These are phyloP conservation scores for Colletotrichum tropicale DNA, from an alignment of 2,329 filamentous ascomycete species.

Conservation along the genomic window DNA sequence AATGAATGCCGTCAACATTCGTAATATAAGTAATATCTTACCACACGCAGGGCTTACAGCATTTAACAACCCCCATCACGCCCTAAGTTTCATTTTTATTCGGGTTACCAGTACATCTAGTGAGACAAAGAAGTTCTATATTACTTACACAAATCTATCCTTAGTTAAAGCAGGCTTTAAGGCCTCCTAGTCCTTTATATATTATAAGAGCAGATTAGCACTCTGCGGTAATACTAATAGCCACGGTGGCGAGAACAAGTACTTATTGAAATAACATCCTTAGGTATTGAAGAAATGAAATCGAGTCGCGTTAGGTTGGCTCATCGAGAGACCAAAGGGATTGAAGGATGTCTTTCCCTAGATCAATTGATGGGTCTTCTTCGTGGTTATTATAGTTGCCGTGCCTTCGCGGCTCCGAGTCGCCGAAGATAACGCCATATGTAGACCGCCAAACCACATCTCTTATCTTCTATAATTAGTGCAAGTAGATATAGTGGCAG, in stretches of 20 bases:
- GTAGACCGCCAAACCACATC: neutral
- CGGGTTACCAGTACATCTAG: neutral
- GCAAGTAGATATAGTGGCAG: fast-evolving
- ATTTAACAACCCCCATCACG: neutral
- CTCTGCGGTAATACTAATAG: neutral
- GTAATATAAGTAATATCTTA: neutral
- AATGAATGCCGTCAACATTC: neutral
- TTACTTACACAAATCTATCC: neutral
- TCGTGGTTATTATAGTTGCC: neutral
- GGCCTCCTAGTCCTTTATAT: neutral
- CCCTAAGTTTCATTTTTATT: neutral
- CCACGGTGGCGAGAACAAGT: neutral
- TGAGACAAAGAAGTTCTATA: neutral
- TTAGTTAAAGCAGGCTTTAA: neutral
- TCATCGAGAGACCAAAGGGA: neutral
- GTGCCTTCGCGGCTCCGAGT: neutral
- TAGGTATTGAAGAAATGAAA: neutral
- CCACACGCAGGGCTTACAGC: fast-evolving
- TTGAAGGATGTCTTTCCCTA: neutral
- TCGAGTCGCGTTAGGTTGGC: neutral
- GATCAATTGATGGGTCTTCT: neutral
- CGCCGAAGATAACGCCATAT: neutral
- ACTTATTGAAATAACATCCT: neutral
- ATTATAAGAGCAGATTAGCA: fast-evolving
- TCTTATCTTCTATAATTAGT: neutral